Conservation (phyloP, 106 monocot genomes). For the Acorus gramineus region DNA sequence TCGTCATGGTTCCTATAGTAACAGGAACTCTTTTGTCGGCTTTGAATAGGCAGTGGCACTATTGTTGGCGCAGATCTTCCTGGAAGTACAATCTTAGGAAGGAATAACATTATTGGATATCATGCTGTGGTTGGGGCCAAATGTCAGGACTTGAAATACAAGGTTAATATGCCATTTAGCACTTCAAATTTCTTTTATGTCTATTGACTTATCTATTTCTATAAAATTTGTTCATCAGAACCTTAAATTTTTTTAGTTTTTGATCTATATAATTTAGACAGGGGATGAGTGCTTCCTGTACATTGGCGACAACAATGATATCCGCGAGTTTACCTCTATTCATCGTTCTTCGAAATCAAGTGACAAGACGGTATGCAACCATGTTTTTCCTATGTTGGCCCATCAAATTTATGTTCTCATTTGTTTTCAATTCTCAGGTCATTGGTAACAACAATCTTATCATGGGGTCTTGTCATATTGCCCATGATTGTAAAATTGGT, state of each 20-base stretch:
- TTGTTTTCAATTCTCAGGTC: constrained; percentile 37
- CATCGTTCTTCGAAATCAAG: constrained; percentile 88
- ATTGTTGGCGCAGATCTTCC: constrained; percentile 89
- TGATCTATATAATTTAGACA: constrained; percentile 21
- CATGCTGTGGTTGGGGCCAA: constrained; percentile 65
- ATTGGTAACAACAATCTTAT: constrained; percentile 88
- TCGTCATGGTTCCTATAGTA: too few relatives aligned
- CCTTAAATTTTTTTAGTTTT: background rate
- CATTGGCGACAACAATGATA: constrained; percentile 84
- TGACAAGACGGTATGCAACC: constrained; percentile 60
- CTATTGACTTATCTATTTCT: background rate
- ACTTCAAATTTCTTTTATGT: background rate
- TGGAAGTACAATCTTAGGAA: constrained; percentile 64
- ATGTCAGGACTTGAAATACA: constrained; percentile 95
- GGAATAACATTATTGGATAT: constrained; percentile 76
- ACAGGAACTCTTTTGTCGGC: background rate
- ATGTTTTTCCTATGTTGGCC: constrained; percentile 4
- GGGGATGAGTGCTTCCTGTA: constrained; percentile 88
- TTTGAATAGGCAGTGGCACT: constrained; percentile 79
- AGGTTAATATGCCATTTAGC: constrained; percentile 25
- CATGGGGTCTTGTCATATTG: constrained; percentile 95
- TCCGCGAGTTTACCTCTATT: constrained; percentile 80
- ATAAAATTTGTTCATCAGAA: background rate
- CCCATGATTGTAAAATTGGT: constrained; percentile 95
- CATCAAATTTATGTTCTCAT: constrained; percentile 3